phyloP scores from a whole-genome alignment of 2,329 filamentous ascomycete species.

The Cladosporium austrohemisphaericum region DNA sequence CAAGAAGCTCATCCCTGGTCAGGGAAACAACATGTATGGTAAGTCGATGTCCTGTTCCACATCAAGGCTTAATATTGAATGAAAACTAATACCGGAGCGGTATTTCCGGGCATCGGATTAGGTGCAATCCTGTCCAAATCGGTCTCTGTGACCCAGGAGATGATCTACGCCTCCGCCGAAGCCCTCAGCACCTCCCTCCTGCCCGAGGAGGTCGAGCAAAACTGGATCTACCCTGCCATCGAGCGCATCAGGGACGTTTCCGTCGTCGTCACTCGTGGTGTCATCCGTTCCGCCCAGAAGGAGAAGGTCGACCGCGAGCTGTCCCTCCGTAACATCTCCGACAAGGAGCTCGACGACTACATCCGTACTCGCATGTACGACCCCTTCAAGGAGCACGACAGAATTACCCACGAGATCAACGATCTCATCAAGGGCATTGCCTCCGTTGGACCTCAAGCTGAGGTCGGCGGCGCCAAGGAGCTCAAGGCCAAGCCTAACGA shows the following conservation, averaged over 20 bases:
- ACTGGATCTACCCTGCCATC: conserved; percentile 87
- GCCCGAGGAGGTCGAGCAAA: conserved; percentile 73
- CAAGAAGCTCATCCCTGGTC: conserved; percentile 47
- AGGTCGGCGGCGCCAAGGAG: conserved; percentile 1
- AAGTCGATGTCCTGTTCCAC: too few relatives aligned
- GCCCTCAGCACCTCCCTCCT: conserved; percentile 76
- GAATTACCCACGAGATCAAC: conserved; percentile 37
- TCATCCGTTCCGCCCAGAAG: conserved; percentile 85
- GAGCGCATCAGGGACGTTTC: conserved; percentile 88
- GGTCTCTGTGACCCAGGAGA: conserved; percentile 80
- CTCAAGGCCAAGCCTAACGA: conserved; percentile 11
- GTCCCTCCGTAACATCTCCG: conserved; percentile 62
- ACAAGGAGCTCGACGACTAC: conserved; percentile 69
- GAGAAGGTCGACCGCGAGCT: conserved; percentile 59
- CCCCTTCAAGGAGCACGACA: conserved; percentile 45
- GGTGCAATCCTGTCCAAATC: conserved; percentile 90
- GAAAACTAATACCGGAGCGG: conserved; percentile 31
- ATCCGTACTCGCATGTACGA: conserved; percentile 51
- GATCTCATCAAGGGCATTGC: conserved; percentile 14
- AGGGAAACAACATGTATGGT: conserved; percentile 70
- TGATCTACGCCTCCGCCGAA: conserved; percentile 92
- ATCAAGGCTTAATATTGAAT: too few relatives aligned
- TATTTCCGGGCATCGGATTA: conserved; percentile 94
- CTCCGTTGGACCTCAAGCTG: neutral
- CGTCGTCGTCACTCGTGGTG: conserved; percentile 79